phyloP scores from a whole-genome alignment of 2,329 filamentous ascomycete species.

The Fusarium tjaetaba region DNA sequence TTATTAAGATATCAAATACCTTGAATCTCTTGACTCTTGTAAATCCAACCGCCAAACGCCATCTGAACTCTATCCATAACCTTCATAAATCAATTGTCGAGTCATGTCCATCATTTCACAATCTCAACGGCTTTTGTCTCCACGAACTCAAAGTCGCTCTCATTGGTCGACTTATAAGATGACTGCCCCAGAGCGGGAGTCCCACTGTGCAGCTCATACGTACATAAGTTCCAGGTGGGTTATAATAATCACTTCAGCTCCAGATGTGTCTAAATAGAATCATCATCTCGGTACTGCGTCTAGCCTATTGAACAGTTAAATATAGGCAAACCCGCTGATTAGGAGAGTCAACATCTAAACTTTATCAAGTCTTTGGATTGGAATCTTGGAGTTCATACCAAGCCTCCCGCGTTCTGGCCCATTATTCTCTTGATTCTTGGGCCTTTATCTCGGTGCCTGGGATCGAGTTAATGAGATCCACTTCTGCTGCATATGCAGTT shows the following conservation, averaged over 20 bases:
- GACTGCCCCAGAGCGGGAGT: constrained; percentile 26
- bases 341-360: not conserved
- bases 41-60: not conserved
- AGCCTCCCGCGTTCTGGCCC: not conserved
- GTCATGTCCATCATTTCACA: not conserved
- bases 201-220: constrained; percentile 25
- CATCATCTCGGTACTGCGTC: not conserved
- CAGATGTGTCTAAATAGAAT: not conserved
- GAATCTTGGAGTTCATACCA: not conserved
- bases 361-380: not conserved
- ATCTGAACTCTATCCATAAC: not conserved
- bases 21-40: not conserved
- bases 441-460: no score
- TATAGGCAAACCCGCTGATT: not conserved
- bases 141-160: not conserved
- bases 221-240: not conserved
- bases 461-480: not conserved
- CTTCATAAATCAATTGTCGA: not conserved
- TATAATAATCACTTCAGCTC: not conserved
- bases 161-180: constrained; percentile 12
- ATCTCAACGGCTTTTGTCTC: constrained; percentile 1
- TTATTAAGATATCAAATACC: not conserved
- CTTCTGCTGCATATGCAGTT: constrained; percentile 5
- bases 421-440: no score
- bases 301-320: not conserved